phyloP scores from a whole-genome alignment of 257 asterid genomes.

The Solanum rostratum region DNA sequence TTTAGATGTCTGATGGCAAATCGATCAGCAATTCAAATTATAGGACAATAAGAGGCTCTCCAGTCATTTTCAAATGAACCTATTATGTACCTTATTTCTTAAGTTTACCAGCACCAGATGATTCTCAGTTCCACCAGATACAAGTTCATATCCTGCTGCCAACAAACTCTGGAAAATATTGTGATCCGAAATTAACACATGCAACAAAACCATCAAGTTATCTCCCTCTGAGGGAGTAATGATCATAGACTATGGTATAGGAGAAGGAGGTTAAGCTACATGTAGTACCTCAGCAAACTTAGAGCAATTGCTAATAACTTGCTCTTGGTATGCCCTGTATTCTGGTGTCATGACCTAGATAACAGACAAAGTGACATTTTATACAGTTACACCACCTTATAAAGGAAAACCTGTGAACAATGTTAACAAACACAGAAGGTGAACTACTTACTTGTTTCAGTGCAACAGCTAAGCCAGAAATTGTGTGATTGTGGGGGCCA shows the following conservation, averaged over 20 bases:
- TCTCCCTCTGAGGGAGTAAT: background rate
- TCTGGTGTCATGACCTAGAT: conserved; percentile 84
- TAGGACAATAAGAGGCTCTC: background rate
- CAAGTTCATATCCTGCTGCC: conserved; percentile 63
- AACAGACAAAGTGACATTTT: conserved; percentile 3
- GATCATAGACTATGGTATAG: background rate
- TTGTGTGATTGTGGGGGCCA: conserved; percentile 99
- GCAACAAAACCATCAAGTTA: background rate
- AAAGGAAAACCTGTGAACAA: background rate
- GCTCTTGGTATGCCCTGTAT: conserved; percentile 86
- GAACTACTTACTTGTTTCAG: conserved; percentile 76
- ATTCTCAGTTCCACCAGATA: conserved; percentile 97
- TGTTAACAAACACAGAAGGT: conserved; percentile 17
- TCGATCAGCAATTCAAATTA: background rate
- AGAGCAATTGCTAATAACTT: conserved; percentile 80
- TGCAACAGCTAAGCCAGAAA: conserved; percentile 93
- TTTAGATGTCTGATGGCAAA: background rate
- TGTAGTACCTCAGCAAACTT: conserved; percentile 74
- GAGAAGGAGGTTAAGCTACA: background rate
- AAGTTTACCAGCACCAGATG: conserved; percentile 90
- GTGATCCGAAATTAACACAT: background rate
- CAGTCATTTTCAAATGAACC: background rate
- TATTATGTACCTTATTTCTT: conserved; percentile 47
- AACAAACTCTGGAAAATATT: conserved; percentile 49
- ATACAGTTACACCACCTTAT: background rate